These are phyloP conservation scores for Penicillium sp. DNA, from an alignment of 2,329 filamentous ascomycete species.

Conservation along the genomic window DNA sequence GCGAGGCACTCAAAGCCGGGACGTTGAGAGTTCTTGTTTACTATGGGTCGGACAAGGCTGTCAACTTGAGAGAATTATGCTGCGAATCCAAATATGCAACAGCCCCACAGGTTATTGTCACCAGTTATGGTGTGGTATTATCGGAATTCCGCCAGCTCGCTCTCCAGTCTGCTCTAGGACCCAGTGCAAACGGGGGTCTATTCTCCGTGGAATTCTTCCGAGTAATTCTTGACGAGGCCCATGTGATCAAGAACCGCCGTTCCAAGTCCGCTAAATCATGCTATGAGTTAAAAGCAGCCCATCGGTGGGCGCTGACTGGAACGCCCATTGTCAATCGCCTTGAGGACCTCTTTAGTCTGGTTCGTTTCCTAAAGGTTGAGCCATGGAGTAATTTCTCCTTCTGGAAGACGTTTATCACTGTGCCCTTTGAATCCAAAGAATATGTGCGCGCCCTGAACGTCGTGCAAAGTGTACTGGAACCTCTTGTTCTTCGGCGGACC, in stretches of 20 bases:
- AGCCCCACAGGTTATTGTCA: constrained; percentile 89
- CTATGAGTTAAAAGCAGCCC: constrained; percentile 79
- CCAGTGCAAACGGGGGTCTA: constrained; percentile 69
- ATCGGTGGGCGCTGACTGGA: constrained; percentile 91
- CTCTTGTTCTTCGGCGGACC: constrained; percentile 88
- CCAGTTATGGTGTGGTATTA: constrained; percentile 86
- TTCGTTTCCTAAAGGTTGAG: constrained; percentile 89
- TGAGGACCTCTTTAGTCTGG: constrained; percentile 90
- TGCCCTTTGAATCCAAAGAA: constrained; percentile 93
- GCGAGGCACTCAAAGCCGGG: constrained; percentile 85
- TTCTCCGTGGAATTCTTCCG: constrained; percentile 95
- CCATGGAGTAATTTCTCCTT: constrained; percentile 99
- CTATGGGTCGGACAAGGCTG: constrained; percentile 82
- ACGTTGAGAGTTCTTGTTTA: constrained; percentile 85
- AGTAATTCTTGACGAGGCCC: constrained; percentile 91
- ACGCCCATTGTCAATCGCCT: constrained; percentile 96
- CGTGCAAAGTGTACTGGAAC: constrained; percentile 93
- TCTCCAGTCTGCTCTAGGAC: constrained; percentile 54
- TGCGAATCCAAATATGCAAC: constrained; percentile 68
- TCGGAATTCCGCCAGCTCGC: constrained; percentile 82
- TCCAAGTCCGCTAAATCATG: constrained; percentile 95
- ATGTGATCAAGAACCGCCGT: constrained; percentile 84
- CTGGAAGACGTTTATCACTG: constrained; percentile 98
- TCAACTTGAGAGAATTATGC: constrained; percentile 77
- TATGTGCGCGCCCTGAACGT: constrained; percentile 93